Evolutionary conservation across 2,329 filamentous ascomycete species (phyloP).

Genomic region (Fusarium sp.): DNA sequence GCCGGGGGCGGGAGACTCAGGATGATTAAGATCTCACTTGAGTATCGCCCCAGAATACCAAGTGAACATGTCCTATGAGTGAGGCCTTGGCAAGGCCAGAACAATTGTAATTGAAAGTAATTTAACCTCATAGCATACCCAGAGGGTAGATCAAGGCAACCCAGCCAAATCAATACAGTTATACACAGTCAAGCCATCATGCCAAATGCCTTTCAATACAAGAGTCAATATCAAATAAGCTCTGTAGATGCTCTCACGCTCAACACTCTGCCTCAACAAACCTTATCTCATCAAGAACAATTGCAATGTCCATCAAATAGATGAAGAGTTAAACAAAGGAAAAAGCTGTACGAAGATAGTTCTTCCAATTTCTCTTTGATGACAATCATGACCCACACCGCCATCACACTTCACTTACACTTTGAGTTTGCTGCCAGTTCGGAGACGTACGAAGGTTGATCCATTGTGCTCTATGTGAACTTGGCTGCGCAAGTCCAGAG

Average conservation of each 20-base stretch:
- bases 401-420: not conserved
- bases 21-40: too few species aligned
- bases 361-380: not conserved
- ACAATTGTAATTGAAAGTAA: too few species aligned
- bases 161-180: not conserved
- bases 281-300: not conserved
- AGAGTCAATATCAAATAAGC: not conserved
- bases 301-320: not conserved
- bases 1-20: too few species aligned
- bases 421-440: not conserved
- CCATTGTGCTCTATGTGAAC: not conserved
- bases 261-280: not conserved
- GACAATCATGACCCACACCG: not conserved
- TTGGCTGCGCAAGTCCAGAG: accelerated
- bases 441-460: not conserved
- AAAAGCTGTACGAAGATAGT: not conserved
- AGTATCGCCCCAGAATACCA: not conserved
- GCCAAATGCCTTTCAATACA: not conserved
- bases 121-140: not conserved
- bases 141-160: not conserved
- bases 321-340: not conserved
- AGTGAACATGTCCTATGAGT: not conserved
- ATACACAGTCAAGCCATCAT: not conserved
- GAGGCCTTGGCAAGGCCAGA: not conserved
- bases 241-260: not conserved